Base-by-base conservation (phyloP, 2,329 filamentous ascomycete species). In the Hypoxylon rubiginosum region DNA sequence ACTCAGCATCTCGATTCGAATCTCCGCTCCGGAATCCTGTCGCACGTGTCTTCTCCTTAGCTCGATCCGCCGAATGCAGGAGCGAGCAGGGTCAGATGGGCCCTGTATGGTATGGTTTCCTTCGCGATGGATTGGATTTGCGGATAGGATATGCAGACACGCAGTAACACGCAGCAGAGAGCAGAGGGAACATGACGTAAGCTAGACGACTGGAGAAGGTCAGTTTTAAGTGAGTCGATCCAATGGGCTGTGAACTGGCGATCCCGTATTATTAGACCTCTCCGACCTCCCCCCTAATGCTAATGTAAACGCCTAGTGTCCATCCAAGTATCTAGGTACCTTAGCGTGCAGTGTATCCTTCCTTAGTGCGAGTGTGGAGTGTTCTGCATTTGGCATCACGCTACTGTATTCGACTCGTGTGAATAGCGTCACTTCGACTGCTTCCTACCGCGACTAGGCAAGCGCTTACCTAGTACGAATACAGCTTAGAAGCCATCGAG, bases 61-160 rank as follows among this genome's bases (percentile, higher is more conserved):
- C 36, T 48, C 46, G 57, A 59, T 53, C 57, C 46, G 46, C 57
- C 46, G 52, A 48, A 43, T 43, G 39, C 39, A 43, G 39, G 39
- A n/a, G 5, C 8, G 10, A 60, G 21, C 39, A 48, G 32, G 52
- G 51, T 64, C 56, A 60, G 51, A 56, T 57, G 52, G 21, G 2
- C 21, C 30, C n/a, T 10, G 32, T 36, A 36, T 36, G 21, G 21
- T 24, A 24, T 24, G 21, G 21, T 24, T 4, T 24, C 21, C 21
- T 24, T 24, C n/a, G 21, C 28, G 28, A 7, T 3, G 28, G 28
- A 30, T 28, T 6, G 34, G 34, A 39, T 4, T 39, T 15, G 34
- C 34, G 34, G 34, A 30, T 30, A 9, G 28, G 28, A 30, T 5
- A 39, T 15, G 34, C 8, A 4, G 34, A 39, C 34, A n/a, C 15